These are phyloP conservation scores for Trichocomaceae sp. DNA, from an alignment of 2,329 filamentous ascomycete species.

Conservation along the genomic window DNA sequence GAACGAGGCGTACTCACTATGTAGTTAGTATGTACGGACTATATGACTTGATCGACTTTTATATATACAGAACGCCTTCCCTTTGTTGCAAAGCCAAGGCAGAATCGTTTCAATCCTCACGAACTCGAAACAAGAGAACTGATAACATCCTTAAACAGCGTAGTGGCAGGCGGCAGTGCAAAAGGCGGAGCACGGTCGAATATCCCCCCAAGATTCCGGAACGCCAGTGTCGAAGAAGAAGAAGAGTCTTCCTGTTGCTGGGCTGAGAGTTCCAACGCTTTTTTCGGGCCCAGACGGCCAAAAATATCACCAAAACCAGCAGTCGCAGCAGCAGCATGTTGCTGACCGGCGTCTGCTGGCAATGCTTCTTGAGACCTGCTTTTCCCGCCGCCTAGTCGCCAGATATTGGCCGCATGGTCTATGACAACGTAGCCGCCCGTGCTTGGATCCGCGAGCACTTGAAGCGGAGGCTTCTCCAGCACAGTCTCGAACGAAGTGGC, in stretches of 20 bases:
- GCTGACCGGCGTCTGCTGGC: constrained; percentile 19
- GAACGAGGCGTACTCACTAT: background rate
- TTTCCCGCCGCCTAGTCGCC: constrained; percentile 30
- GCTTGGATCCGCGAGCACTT: constrained; percentile 57
- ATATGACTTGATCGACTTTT: background rate
- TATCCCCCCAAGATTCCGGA: constrained; percentile 28
- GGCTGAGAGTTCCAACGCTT: background rate
- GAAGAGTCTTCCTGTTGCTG: too few relatives aligned
- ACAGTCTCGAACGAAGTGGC: constrained; percentile 55
- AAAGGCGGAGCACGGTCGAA: constrained; percentile 35
- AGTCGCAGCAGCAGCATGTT: constrained; percentile 19
- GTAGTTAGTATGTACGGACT: background rate
- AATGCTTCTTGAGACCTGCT: constrained; percentile 22
- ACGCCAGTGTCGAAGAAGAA: background rate
- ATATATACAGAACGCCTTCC: background rate
- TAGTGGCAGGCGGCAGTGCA: constrained; percentile 31
- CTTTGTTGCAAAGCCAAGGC: background rate
- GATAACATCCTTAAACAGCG: constrained; percentile 35
- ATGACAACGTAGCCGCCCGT: constrained; percentile 68
- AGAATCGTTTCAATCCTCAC: background rate
- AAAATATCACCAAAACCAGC: constrained; percentile 32
- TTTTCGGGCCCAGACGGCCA: constrained; percentile 14
- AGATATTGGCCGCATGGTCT: constrained; percentile 69
- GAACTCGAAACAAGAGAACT: constrained; percentile 21
- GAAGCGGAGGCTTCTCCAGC: constrained; percentile 53